phyloP scores from a whole-genome alignment of 768 basidiomycete genomes.

The Auriscalpium microsporum region DNA sequence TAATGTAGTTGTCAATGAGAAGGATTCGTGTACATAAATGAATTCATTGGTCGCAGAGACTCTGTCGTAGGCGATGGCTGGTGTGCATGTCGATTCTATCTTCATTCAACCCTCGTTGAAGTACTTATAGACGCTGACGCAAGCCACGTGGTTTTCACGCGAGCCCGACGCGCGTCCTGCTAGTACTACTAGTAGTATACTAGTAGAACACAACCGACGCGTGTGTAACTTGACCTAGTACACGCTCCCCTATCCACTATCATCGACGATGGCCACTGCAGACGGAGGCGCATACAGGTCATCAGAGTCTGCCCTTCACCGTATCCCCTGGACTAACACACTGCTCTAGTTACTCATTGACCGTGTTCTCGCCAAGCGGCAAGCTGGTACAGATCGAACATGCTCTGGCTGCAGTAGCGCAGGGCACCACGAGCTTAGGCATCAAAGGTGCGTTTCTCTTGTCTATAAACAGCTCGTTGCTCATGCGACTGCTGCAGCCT shows the following conservation, averaged over 20 bases:
- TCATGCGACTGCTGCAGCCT: conserved; percentile 44
- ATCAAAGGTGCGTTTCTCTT: conserved; percentile 72
- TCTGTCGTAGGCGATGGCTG: too few relatives aligned
- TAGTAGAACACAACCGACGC: background rate
- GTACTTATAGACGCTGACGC: background rate
- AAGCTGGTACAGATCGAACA: conserved; percentile 99
- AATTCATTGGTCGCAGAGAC: too few relatives aligned
- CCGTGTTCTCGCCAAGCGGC: conserved; percentile 98
- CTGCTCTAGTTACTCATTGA: conserved; percentile 82
- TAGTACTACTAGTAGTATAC: too few relatives aligned
- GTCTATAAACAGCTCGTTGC: conserved; percentile 12
- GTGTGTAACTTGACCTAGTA: background rate
- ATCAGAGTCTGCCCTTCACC: too few relatives aligned
- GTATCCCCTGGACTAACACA: too few relatives aligned
- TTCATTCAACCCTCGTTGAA: too few relatives aligned
- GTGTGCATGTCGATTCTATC: too few relatives aligned
- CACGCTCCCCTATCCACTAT: background rate
- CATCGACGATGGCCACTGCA: conserved; percentile 60
- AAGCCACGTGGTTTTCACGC: background rate
- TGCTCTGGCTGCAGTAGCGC: conserved; percentile 91
- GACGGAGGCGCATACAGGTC: conserved; percentile 40
- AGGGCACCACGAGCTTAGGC: conserved; percentile 93
- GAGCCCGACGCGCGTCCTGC: conserved; percentile 4
- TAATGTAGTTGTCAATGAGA: too few relatives aligned
- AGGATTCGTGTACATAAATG: too few relatives aligned